phyloP scores from a whole-genome alignment of 1,284 basidiomycete species.

The Pseudomicrostroma phylloplanum region DNA sequence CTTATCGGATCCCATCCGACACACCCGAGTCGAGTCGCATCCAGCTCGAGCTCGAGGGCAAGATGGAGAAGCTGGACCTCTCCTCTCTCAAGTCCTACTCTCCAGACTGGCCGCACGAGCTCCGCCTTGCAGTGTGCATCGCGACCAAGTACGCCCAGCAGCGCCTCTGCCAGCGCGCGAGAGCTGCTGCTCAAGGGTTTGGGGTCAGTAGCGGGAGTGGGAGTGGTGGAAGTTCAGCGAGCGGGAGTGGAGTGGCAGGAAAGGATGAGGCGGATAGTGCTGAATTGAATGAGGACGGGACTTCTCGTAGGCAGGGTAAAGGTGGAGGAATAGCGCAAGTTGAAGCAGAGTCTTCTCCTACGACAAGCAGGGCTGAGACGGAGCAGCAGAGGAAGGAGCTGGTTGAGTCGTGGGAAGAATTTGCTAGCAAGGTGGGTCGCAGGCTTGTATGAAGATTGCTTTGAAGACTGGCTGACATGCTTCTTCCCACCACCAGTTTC shows the following conservation, averaged over 20 bases:
- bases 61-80: constrained; percentile 23
- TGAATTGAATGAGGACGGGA: constrained; percentile 15
- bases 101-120: constrained; percentile 30
- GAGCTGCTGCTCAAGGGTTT: neutral
- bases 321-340: constrained; percentile 8
- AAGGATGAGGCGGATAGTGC: constrained; percentile 7
- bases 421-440: constrained; percentile 5
- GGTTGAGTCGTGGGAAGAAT: constrained; percentile 31
- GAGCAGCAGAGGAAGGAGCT: constrained; percentile 1
- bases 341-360: no score
- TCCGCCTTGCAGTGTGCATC: constrained; percentile 35
- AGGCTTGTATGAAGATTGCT: no score
- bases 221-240: neutral
- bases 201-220: constrained; percentile 13
- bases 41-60: no score
- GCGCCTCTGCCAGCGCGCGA: constrained; percentile 21
- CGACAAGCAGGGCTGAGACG: no score
- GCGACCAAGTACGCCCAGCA: constrained; percentile 36
- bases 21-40: no score
- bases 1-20: no score
- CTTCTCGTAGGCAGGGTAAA: neutral
- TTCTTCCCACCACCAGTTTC: constrained; percentile 23
- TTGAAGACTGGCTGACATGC: no score
- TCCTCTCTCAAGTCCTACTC: constrained; percentile 36
- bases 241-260: neutral